phyloP scores from a whole-genome alignment of 169 alveolate genomes.

The Plasmodium falciparum region DNA sequence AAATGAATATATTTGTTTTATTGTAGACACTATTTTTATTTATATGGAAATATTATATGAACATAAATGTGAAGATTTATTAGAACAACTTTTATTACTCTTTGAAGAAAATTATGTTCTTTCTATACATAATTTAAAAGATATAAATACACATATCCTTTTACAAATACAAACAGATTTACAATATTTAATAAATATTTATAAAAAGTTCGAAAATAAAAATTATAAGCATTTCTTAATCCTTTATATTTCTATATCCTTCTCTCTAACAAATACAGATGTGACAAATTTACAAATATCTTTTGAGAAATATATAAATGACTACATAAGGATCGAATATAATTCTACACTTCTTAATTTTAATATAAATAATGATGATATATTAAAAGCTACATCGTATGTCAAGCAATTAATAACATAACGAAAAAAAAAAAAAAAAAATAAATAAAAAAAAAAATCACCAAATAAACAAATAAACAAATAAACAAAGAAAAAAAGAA shows the following conservation, averaged over 20 bases:
- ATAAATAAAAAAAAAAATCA: no score
- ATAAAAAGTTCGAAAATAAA: constrained; percentile 25
- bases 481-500: no score
- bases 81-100: constrained; percentile 12
- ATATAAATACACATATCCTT: constrained; percentile 17
- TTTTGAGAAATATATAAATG: constrained; percentile 22
- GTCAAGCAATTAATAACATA: not conserved
- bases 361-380: constrained; percentile 17
- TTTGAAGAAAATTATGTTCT: constrained; percentile 25
- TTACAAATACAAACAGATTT: constrained; percentile 49
- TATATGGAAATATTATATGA: constrained; percentile 51
- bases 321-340: not conserved
- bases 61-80: constrained; percentile 8
- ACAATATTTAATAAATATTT: constrained; percentile 39
- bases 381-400: not conserved
- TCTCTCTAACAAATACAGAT: not conserved
- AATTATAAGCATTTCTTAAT: constrained; percentile 47
- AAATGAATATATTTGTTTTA: constrained; percentile 49
- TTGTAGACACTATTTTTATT: constrained; percentile 42
- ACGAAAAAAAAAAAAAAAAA: not conserved
- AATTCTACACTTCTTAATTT: not conserved
- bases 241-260: constrained; percentile 36
- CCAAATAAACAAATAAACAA: no score
- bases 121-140: constrained; percentile 3
- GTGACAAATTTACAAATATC: not conserved